Evolutionary conservation across 2,329 filamentous ascomycete genomes (phyloP).

Genomic region (Botrytis fragariae): DNA sequence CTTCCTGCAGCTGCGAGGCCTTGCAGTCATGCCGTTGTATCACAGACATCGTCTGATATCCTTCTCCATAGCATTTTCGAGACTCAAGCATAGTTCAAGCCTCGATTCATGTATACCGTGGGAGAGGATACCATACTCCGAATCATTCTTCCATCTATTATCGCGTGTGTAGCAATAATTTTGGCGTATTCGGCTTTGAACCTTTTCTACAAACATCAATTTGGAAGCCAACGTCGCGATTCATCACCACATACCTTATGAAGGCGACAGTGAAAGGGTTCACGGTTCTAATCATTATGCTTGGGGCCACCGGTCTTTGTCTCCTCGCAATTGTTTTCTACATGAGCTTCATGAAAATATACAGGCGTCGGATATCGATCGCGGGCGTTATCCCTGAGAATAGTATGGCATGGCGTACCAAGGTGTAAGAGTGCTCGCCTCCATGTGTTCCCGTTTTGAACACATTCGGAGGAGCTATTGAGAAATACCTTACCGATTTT

Average conservation of each 20-base stretch:
- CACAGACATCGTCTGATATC: slow-evolving; percentile 4
- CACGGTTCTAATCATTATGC: slow-evolving; percentile 5
- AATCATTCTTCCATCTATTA: slow-evolving; percentile 17
- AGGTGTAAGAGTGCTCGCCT: slow-evolving; percentile 1
- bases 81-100: background rate
- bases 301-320: background rate
- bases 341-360: slow-evolving; percentile 1
- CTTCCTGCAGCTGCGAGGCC: slow-evolving; percentile 2
- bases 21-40: slow-evolving; percentile 1
- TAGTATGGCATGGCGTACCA: slow-evolving; percentile 16
- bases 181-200: slow-evolving; percentile 17
- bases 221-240: slow-evolving; percentile 19
- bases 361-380: slow-evolving; percentile 6
- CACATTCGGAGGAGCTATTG: slow-evolving; percentile 2
- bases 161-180: slow-evolving; percentile 18
- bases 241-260: slow-evolving; percentile 8
- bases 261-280: background rate
- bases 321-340: slow-evolving; percentile 9
- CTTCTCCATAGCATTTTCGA: background rate
- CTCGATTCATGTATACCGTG: slow-evolving; percentile 16
- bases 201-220: slow-evolving; percentile 20
- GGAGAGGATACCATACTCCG: slow-evolving; percentile 17
- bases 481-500: background rate
- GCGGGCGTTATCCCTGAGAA: slow-evolving; percentile 6
- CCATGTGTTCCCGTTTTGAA: slow-evolving; percentile 4